Conservation (phyloP, 495 filamentous ascomycete species). For the Halenospora varia region DNA sequence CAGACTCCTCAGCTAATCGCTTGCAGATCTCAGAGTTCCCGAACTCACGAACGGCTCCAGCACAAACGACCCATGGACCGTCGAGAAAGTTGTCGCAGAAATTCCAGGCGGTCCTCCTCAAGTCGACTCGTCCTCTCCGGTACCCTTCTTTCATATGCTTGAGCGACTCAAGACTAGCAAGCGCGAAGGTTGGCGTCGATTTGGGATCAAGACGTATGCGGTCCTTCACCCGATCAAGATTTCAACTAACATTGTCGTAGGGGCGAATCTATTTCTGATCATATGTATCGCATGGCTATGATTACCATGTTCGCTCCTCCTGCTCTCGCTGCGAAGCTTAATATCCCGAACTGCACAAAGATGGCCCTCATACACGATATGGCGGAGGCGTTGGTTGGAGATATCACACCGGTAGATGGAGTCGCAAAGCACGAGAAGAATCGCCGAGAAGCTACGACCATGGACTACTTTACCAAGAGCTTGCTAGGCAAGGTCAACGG, state of each 20-base stretch:
- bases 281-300: slow-evolving; percentile 99
- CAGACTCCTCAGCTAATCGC: neutral
- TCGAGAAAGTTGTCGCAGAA: slow-evolving; percentile 43
- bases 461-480: slow-evolving; percentile 75
- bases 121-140: slow-evolving; percentile 63
- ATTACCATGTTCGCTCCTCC: slow-evolving; percentile 91
- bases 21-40: neutral
- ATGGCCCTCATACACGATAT: slow-evolving; percentile 97
- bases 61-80: slow-evolving; percentile 32
- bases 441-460: slow-evolving; percentile 77
- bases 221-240: neutral
- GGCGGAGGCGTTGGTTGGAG: slow-evolving; percentile 91
- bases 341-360: slow-evolving; percentile 80
- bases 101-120: slow-evolving; percentile 43
- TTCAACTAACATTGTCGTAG: slow-evolving; percentile 15
- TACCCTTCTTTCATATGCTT: slow-evolving; percentile 91
- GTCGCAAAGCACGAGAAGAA: slow-evolving; percentile 73
- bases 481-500: slow-evolving; percentile 73
- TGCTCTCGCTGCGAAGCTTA: slow-evolving; percentile 60
- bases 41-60: neutral
- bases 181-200: slow-evolving; percentile 92
- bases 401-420: slow-evolving; percentile 88
- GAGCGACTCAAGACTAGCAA: slow-evolving; percentile 92
- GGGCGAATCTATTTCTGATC: slow-evolving; percentile 87
- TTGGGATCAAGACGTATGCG: slow-evolving; percentile 56